Percentiles rank a stretch among this genome's conserved stretches.
Evolutionary conservation across 495 filamentous ascomycete species (phyloP).

Genomic region (Jackrogersella minutella): DNA sequence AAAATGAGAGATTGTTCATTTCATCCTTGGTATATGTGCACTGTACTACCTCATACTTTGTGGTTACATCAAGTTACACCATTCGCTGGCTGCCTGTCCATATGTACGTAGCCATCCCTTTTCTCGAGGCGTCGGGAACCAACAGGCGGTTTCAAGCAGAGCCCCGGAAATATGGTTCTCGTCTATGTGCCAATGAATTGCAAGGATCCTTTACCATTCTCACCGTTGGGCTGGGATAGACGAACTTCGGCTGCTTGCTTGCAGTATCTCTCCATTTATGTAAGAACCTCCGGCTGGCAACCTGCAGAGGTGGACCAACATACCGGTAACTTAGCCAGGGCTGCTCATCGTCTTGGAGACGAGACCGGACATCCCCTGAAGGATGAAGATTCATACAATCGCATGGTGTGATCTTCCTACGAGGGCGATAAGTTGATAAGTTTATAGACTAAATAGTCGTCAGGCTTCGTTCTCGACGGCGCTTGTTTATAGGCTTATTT

Average conservation of each 20-base stretch:
- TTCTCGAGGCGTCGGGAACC: constrained; percentile 13
- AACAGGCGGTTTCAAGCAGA: constrained; percentile 4
- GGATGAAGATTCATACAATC: not conserved
- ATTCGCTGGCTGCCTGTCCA: constrained; percentile 4
- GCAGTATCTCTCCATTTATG: constrained; percentile 4
- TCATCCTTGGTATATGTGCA: constrained; percentile 14
- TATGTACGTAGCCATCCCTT: constrained; percentile 9
- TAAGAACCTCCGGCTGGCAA: constrained; percentile 6
- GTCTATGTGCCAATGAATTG: not conserved
- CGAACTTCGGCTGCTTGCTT: constrained; percentile 15
- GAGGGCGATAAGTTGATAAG: not conserved
- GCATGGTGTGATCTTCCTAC: not conserved
- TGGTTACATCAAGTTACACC: constrained; percentile 30
- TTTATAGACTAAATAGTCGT: not conserved
- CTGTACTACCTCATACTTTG: constrained; percentile 1
- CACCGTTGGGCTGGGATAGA: not conserved
- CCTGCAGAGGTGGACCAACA: constrained; percentile 26
- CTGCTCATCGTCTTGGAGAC: not conserved
- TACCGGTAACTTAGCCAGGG: constrained; percentile 18
- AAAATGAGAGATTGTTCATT: constrained; percentile 15
- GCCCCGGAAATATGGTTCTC: not conserved
- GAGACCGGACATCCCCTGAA: no score
- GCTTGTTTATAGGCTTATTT: not conserved
- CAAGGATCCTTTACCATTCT: not conserved
- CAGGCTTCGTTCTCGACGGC: constrained; percentile 5